These are phyloP conservation scores for Naganishia liquefaciens DNA, from an alignment of 1,284 basidiomycete genomes.

Conservation along the genomic window DNA sequence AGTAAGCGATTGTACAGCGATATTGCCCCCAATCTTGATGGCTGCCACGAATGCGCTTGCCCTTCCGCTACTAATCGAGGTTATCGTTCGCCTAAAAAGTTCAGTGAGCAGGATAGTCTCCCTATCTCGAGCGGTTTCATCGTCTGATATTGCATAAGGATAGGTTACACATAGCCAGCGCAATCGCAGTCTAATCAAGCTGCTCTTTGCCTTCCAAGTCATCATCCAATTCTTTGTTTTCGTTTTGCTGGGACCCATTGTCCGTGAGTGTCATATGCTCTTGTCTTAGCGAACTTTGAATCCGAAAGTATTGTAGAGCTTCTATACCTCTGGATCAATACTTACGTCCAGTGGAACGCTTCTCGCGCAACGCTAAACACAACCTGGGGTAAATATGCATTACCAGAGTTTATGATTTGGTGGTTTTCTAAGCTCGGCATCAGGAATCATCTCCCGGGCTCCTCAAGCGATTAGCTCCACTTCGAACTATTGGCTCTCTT, in stretches of 20 bases:
- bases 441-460: background rate
- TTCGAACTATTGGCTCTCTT: conserved; percentile 16
- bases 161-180: conserved; percentile 6
- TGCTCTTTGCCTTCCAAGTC: conserved; percentile 25
- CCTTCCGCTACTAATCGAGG: conserved; percentile 19
- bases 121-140: too few relatives aligned
- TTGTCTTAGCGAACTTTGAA: background rate
- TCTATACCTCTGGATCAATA: background rate
- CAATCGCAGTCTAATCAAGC: conserved; percentile 18
- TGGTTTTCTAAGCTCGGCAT: background rate
- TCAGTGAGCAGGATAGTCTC: background rate
- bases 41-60: conserved; percentile 18
- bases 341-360: background rate
- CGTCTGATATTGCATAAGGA: background rate
- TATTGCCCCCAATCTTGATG: conserved; percentile 25
- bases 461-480: conserved; percentile 1
- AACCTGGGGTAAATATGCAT: background rate
- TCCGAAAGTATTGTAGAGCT: background rate
- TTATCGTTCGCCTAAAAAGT: conserved; percentile 10
- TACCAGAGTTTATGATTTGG: background rate
- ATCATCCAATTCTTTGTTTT: conserved; percentile 22
- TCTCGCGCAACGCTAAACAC: background rate
- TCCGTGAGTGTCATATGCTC: background rate
- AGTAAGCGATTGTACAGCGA: too few relatives aligned
- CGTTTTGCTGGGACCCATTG: conserved; percentile 5